Base-by-base conservation (phyloP, 2,329 filamentous ascomycete genomes). In the Cadophora sp. region DNA sequence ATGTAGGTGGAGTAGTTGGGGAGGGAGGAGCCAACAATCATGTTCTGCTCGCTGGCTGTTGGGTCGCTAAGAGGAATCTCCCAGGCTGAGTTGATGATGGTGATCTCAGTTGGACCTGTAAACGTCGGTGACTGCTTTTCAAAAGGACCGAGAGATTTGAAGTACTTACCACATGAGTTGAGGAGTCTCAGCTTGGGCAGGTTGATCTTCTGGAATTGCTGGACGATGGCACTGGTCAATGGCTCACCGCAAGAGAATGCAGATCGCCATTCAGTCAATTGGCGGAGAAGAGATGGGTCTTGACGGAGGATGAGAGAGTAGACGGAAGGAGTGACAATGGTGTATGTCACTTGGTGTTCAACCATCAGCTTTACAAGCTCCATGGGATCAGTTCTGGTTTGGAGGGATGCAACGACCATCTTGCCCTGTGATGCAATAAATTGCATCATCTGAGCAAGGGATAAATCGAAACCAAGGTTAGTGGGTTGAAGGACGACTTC, bases 1-100 rank as follows among this genome's bases (percentile, higher is more conserved):
- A 86, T 77, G 67, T 81, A 83, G 24, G 62, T 1, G 22, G 60
- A 53, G 78, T 70, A 72, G 51, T 72, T 72, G 29, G 72, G 69
- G 6, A 70, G 31, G 5, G 65, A 46, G 5, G 26, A 60, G 7
- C 65, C 69, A 14, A 46, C 50, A 1, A 60, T 65, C 48, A 67
- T 69, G 27, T 55, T 59, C 5, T 71, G 56, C 22, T 68, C 65
- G 27, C 60, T 64, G 26, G 65, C 65, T 16, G 65, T 67, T 43
- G 65, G 65, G 43, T 67, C 65, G 19, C 46, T 43, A 31, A 67
- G 65, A 60, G 65, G 65, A 27, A 67, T 67, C 43, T 67, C 65
- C 65, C 65, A 67, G 37, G 65, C 65, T 22, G 60, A 64, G 55
- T 50, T 16, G 62, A 56, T 55, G 64, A 63, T 26, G 29, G 72